Evolutionary conservation across 305 asterid genomes (phyloP).

Genomic region (Andrographis paniculata): DNA sequence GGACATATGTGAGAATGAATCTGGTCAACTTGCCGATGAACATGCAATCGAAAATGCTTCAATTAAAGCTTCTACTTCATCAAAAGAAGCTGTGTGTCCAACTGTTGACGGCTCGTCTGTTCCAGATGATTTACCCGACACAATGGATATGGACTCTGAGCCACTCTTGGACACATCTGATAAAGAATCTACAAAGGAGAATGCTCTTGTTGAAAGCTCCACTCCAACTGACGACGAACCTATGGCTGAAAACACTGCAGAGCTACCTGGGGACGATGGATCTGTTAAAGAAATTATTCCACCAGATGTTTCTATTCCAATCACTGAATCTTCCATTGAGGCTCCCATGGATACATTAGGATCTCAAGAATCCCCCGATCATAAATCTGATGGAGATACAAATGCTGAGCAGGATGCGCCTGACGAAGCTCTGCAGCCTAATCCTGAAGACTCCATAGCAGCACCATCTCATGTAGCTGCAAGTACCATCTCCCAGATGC

Average conservation of each 20-base stretch:
- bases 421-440: too few species aligned
- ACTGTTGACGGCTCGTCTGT: too few species aligned
- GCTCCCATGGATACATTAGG: too few species aligned
- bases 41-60: not conserved
- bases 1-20: too few species aligned
- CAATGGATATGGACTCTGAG: not conserved
- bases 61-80: not conserved
- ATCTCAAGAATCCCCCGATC: too few species aligned
- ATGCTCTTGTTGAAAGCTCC: not conserved
- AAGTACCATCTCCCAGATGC: too few species aligned
- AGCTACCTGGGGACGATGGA: not conserved
- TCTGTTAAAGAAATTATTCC: slow-evolving; percentile 3
- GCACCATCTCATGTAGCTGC: too few species aligned
- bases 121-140: too few species aligned
- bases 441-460: too few species aligned
- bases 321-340: not conserved
- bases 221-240: not conserved
- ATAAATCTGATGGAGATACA: too few species aligned
- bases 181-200: not conserved
- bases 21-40: not conserved
- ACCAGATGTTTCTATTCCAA: not conserved
- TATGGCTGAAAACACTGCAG: not conserved
- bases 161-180: not conserved
- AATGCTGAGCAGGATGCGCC: too few species aligned
- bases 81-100: not conserved